A percentile compares a stretch with the other conserved stretches of the same genome.
These are phyloP conservation scores for Trypanosoma mega DNA, from an alignment of 208 protist genomes.

Conservation along the genomic window DNA sequence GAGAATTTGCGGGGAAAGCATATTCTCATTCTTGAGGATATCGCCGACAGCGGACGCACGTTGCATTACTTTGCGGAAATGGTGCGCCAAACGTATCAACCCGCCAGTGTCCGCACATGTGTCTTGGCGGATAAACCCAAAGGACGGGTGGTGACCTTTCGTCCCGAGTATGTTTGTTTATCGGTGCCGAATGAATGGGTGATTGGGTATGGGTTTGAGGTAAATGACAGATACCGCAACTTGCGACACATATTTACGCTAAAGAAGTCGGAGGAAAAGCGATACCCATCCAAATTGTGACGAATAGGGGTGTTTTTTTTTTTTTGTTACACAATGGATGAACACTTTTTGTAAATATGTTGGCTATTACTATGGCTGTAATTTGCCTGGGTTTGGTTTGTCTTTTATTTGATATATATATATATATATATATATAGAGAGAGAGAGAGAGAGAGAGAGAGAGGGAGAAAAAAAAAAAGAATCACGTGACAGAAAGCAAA, in stretches of 20 bases:
- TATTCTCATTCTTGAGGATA: conserved; percentile 89
- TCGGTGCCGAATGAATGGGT: conserved; percentile 78
- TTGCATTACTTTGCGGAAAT: conserved; percentile 56
- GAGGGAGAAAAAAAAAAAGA: conserved; percentile 9
- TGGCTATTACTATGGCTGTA: too few relatives aligned
- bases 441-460: not conserved
- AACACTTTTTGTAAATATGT: too few relatives aligned
- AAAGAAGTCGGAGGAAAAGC: conserved; percentile 54
- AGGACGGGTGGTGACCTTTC: conserved; percentile 56
- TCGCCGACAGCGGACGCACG: conserved; percentile 83
- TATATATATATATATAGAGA: not conserved
- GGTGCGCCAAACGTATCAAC: conserved; percentile 38
- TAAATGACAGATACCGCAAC: conserved; percentile 83
- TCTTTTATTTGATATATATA: too few relatives aligned
- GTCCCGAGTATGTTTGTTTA: conserved; percentile 68
- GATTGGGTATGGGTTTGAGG: conserved; percentile 92
- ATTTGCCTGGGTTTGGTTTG: too few relatives aligned
- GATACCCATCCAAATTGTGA: conserved; percentile 64
- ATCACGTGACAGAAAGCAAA: conserved; percentile 6
- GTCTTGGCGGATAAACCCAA: conserved; percentile 84
- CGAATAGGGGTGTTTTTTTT: conserved; percentile 18
- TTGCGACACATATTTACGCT: conserved; percentile 81
- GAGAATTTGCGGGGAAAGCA: conserved; percentile 71
- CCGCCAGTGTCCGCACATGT: conserved; percentile 61
- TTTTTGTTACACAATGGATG: not conserved